Conservation (phyloP, 2,329 filamentous ascomycete species). For the Monilinia fructicola region DNA sequence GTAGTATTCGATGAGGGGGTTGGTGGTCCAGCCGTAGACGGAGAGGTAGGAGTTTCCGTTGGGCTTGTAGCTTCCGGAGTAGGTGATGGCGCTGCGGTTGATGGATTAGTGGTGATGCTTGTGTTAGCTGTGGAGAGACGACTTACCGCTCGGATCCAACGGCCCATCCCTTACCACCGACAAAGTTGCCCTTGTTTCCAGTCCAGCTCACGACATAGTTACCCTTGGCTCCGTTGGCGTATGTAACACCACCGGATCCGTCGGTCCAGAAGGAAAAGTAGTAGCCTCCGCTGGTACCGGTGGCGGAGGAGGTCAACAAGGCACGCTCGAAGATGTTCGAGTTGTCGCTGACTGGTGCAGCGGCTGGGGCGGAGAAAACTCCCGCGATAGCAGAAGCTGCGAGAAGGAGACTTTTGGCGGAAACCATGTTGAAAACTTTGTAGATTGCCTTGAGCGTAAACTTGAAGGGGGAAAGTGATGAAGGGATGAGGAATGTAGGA, state of each 20-base stretch:
- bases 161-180: conserved; percentile 53
- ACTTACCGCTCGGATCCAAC: conserved; percentile 39
- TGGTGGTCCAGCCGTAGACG: conserved; percentile 54
- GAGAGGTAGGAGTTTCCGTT: conserved; percentile 52
- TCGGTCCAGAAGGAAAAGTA: conserved; percentile 63
- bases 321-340: background rate
- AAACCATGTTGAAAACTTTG: conserved; percentile 17
- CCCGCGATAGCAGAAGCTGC: conserved; percentile 16
- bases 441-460: background rate
- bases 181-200: conserved; percentile 46
- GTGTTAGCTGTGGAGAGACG: background rate
- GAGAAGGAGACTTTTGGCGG: conserved; percentile 12
- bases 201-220: conserved; percentile 52
- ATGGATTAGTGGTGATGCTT: background rate
- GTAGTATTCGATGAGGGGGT: conserved; percentile 46
- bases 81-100: conserved; percentile 43
- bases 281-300: conserved; percentile 27
- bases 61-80: conserved; percentile 44
- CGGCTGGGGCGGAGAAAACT: conserved; percentile 17
- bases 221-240: conserved; percentile 54
- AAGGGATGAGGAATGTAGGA: background rate
- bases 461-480: background rate
- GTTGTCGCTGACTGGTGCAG: conserved; percentile 6
- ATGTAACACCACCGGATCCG: conserved; percentile 48
- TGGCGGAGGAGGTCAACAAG: conserved; percentile 19